Conservation (phyloP, 2,329 filamentous ascomycete genomes). For the Pleoardoris graminearum region DNA sequence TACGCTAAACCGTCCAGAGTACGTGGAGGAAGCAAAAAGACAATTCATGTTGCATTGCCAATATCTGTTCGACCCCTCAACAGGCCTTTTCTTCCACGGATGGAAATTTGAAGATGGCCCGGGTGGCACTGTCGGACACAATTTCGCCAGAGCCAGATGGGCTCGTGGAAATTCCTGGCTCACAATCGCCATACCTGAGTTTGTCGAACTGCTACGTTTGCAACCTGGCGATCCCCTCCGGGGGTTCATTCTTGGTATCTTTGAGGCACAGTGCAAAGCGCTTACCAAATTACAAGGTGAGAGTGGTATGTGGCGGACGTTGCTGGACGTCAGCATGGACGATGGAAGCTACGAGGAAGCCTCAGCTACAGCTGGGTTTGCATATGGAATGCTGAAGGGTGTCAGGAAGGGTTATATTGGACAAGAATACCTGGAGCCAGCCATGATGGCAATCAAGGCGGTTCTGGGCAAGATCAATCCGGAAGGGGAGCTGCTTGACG, state of each 20-base stretch:
- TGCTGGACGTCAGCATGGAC: slow-evolving; percentile 67
- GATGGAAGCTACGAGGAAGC: slow-evolving; percentile 76
- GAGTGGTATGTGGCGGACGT: slow-evolving; percentile 72
- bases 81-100: slow-evolving; percentile 79
- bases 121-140: slow-evolving; percentile 57
- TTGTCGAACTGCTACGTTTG: slow-evolving; percentile 72
- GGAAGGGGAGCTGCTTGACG: slow-evolving; percentile 71
- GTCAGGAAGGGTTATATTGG: slow-evolving; percentile 70
- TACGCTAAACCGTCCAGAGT: slow-evolving; percentile 69
- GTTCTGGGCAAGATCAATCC: slow-evolving; percentile 68
- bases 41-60: slow-evolving; percentile 79
- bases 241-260: slow-evolving; percentile 62
- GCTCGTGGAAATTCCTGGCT: slow-evolving; percentile 72
- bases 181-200: slow-evolving; percentile 81
- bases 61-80: slow-evolving; percentile 72
- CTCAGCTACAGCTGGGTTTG: slow-evolving; percentile 79
- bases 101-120: slow-evolving; percentile 72
- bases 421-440: slow-evolving; percentile 62
- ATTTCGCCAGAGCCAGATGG: slow-evolving; percentile 61
- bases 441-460: slow-evolving; percentile 67
- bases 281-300: slow-evolving; percentile 62
- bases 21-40: slow-evolving; percentile 75
- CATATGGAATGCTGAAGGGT: slow-evolving; percentile 77
- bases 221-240: slow-evolving; percentile 63
- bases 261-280: slow-evolving; percentile 70